Evolutionary conservation across 1,139 yeast genomes (phyloP).

Genomic region (Lodderomyces oxycetoniae): DNA sequence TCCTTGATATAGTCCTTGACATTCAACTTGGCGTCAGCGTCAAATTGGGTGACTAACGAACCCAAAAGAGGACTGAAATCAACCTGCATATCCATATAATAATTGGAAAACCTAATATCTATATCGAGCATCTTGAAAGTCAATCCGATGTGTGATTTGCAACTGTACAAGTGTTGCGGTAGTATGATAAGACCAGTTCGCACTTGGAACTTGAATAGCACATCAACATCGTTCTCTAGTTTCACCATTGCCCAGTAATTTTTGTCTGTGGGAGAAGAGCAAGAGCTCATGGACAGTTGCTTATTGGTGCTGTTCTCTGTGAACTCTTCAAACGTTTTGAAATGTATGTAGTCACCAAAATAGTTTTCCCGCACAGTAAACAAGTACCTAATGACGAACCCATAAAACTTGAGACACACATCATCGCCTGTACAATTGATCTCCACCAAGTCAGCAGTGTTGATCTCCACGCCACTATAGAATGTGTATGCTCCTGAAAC

Average conservation of each 20-base stretch:
- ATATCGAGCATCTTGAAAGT: constrained; percentile 64
- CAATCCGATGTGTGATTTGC: constrained; percentile 57
- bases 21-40: constrained; percentile 19
- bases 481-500: constrained; percentile 66
- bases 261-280: neutral
- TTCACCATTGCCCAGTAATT: constrained; percentile 38
- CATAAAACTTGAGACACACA: constrained; percentile 69
- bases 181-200: constrained; percentile 64
- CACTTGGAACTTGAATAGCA: constrained; percentile 65
- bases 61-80: constrained; percentile 48
- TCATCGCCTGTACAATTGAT: constrained; percentile 62
- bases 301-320: constrained; percentile 17
- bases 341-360: constrained; percentile 81
- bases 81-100: constrained; percentile 80
- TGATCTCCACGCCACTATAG: constrained; percentile 53
- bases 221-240: constrained; percentile 71
- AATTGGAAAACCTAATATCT: constrained; percentile 82
- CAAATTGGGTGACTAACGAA: constrained; percentile 22
- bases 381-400: constrained; percentile 70
- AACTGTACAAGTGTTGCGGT: constrained; percentile 70
- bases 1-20: constrained; percentile 22
- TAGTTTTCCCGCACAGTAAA: constrained; percentile 82
- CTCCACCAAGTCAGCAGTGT: constrained; percentile 64
- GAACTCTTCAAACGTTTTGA: constrained; percentile 82
- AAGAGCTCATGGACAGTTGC: neutral